Conservation (phyloP, 305 asterid genomes). For the Caryopteris hybrid region DNA sequence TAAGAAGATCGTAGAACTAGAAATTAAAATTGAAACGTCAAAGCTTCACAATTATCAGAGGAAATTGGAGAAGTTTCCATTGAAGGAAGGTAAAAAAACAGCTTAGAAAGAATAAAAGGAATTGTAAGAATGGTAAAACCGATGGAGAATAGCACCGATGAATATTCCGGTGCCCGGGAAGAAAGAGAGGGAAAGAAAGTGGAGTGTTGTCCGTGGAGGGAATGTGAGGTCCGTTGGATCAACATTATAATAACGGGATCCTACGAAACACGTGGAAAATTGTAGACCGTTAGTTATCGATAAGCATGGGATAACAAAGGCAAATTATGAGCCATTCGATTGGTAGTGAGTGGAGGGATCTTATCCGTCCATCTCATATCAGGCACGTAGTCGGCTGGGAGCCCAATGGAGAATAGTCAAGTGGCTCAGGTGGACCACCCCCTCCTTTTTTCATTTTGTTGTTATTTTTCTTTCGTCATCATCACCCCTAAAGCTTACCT, state of each 20-base stretch:
- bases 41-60: too few species aligned
- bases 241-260: constrained; percentile 47
- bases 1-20: too few species aligned
- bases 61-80: too few species aligned
- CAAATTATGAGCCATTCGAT: constrained; percentile 33
- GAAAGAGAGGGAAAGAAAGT: background rate
- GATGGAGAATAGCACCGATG: background rate
- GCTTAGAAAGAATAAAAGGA: background rate
- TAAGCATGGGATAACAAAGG: constrained; percentile 26
- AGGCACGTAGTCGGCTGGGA: constrained; percentile 30
- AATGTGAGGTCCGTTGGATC: constrained; percentile 61
- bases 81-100: too few species aligned
- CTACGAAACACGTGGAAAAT: constrained; percentile 40
- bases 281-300: constrained; percentile 43
- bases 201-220: constrained; percentile 10
- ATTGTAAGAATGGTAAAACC: background rate
- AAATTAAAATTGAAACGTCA: too few species aligned
- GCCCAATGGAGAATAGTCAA: constrained; percentile 23
- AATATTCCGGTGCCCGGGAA: constrained; percentile 21
- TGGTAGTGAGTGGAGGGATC: constrained; percentile 38
- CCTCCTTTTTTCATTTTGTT: background rate
- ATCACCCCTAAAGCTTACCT: background rate
- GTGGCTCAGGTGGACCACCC: constrained; percentile 40
- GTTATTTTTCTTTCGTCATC: background rate
- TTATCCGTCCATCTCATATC: constrained; percentile 29